A percentile compares a stretch with the other conserved stretches of the same genome.
Evolutionary conservation across 2,329 filamentous ascomycete genomes (phyloP).

Genomic region (Cadophora luteo-olivacea): DNA sequence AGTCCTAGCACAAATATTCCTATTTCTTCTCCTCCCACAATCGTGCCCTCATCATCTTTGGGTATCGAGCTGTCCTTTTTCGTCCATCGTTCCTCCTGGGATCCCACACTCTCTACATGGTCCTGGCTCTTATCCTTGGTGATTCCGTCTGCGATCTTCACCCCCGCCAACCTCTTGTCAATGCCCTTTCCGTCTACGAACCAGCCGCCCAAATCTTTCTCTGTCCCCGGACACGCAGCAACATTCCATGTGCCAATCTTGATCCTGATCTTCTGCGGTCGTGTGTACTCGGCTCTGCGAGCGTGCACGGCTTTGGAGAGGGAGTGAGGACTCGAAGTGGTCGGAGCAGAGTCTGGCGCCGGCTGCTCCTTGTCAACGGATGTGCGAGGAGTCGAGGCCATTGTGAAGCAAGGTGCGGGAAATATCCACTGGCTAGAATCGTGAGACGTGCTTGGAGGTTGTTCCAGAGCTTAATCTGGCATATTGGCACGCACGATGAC

Average conservation of each 20-base stretch:
- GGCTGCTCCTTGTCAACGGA: constrained; percentile 29
- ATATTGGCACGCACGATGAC: constrained; percentile 20
- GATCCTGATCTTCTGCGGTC: constrained; percentile 75
- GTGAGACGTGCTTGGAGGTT: constrained; percentile 19
- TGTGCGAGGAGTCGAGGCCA: constrained; percentile 34
- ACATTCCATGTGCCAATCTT: constrained; percentile 98
- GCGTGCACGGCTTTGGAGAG: constrained; percentile 72
- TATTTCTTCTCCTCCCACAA: constrained; percentile 71
- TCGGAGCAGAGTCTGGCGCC: constrained; percentile 24
- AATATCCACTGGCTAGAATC: constrained; percentile 16
- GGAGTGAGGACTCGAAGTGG: constrained; percentile 57
- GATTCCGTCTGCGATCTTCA: constrained; percentile 53
- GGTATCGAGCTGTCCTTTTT: constrained; percentile 53
- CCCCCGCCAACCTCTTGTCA: constrained; percentile 64
- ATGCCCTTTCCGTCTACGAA: constrained; percentile 81
- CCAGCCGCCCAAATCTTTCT: constrained; percentile 88
- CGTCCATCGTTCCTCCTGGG: constrained; percentile 53
- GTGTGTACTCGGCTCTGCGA: constrained; percentile 79
- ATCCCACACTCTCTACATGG: constrained; percentile 51
- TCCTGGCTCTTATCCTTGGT: constrained; percentile 42
- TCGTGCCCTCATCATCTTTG: constrained; percentile 45
- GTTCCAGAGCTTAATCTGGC: constrained; percentile 13
- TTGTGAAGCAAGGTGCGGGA: constrained; percentile 15
- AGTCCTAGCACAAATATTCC: constrained; percentile 89
- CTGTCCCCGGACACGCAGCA: constrained; percentile 80